phyloP scores from a whole-genome alignment of 1,139 yeast genomes.

The Geotrichum bryndzae region DNA sequence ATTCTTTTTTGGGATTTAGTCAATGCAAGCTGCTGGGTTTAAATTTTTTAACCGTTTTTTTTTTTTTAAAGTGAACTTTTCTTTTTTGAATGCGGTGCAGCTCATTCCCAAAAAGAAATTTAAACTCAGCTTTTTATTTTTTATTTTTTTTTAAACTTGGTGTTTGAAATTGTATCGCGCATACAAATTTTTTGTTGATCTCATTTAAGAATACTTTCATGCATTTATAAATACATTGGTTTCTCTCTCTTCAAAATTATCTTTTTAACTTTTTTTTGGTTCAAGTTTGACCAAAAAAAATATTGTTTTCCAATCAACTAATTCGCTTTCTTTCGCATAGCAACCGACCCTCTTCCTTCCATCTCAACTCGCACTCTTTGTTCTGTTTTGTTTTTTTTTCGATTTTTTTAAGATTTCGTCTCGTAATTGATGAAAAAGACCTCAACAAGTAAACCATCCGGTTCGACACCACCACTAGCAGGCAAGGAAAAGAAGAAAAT shows the following conservation, averaged over 20 bases:
- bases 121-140: neutral
- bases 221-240: neutral
- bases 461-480: neutral
- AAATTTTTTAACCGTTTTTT: neutral
- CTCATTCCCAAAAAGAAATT: neutral
- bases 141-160: neutral
- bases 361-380: neutral
- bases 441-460: neutral
- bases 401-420: neutral
- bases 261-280: neutral
- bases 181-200: neutral
- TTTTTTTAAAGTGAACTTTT: neutral
- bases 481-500: conserved; percentile 25
- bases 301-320: neutral
- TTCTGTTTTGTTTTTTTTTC: neutral
- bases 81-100: neutral
- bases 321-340: neutral
- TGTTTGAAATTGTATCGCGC: neutral
- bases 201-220: neutral
- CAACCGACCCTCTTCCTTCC: neutral
- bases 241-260: neutral
- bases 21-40: neutral
- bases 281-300: neutral
- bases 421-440: neutral
- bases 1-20: neutral